These are phyloP conservation scores for Gossypium turneri DNA, from an alignment of 345 rosid genomes.

Conservation along the genomic window DNA sequence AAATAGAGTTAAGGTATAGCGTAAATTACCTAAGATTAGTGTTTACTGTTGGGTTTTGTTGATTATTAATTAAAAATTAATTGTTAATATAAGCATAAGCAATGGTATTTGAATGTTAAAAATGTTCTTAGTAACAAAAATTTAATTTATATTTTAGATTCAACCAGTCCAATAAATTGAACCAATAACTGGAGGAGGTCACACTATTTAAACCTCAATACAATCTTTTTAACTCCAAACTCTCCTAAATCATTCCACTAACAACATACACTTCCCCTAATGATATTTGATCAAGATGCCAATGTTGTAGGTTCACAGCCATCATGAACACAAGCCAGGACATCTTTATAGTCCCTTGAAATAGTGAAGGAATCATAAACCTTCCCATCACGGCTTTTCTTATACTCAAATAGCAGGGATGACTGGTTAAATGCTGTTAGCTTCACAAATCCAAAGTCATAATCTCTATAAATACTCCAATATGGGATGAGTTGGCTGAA, in stretches of 20 bases:
- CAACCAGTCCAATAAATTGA: background rate
- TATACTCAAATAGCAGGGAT: conserved; percentile 78
- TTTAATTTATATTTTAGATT: too few relatives aligned
- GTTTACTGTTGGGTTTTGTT: too few relatives aligned
- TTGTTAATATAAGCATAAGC: too few relatives aligned
- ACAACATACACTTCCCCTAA: background rate
- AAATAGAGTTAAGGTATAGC: too few relatives aligned
- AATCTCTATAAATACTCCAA: conserved; percentile 79
- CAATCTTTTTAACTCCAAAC: too few relatives aligned
- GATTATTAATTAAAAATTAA: too few relatives aligned
- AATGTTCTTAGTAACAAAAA: too few relatives aligned
- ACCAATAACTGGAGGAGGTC: background rate
- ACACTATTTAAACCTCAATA: background rate
- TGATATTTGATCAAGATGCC: conserved; percentile 40
- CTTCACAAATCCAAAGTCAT: conserved; percentile 76
- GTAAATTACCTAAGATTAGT: too few relatives aligned
- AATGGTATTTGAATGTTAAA: too few relatives aligned
- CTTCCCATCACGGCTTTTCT: conserved; percentile 70
- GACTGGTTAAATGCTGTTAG: conserved; percentile 74
- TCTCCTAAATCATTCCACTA: background rate
- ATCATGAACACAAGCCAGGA: conserved; percentile 74
- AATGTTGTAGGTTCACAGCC: conserved; percentile 59
- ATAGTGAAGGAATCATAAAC: conserved; percentile 80
- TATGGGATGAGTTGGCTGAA: conserved; percentile 46
- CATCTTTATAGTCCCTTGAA: conserved; percentile 78